Conservation (phyloP, 306 rosid species). For the Inga laurina region DNA sequence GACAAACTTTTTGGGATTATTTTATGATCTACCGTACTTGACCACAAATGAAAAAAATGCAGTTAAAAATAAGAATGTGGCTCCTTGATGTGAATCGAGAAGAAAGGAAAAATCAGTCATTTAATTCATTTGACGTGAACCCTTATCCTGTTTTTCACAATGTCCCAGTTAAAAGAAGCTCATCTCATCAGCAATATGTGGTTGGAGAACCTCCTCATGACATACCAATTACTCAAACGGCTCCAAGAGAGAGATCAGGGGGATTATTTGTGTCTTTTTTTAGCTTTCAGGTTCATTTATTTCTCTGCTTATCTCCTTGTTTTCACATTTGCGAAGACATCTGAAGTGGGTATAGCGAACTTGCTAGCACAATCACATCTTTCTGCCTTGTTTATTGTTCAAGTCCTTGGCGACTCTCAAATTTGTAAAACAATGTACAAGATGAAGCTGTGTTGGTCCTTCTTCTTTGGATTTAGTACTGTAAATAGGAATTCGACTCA, state of each 20-base stretch:
- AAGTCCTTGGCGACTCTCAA: background rate
- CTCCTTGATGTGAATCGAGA: no score
- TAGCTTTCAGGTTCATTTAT: slow-evolving; percentile 39
- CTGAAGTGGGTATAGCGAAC: background rate
- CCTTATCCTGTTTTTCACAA: background rate
- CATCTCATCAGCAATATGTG: slow-evolving; percentile 53
- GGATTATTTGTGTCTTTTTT: slow-evolving; percentile 37
- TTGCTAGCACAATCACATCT: background rate
- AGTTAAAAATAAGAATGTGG: no score
- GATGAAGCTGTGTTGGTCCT: background rate
- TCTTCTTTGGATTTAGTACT: background rate
- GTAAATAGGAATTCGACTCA: background rate
- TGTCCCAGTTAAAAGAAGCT: background rate
- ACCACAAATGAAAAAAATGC: no score
- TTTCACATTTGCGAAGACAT: slow-evolving; percentile 35
- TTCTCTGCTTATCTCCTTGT: slow-evolving; percentile 64
- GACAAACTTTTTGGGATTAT: no score
- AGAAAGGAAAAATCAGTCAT: no score
- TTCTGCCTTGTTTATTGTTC: background rate
- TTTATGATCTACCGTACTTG: no score
- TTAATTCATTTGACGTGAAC: no score
- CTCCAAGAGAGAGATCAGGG: slow-evolving; percentile 19
- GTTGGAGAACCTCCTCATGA: slow-evolving; percentile 52
- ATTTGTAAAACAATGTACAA: background rate
- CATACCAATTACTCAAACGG: slow-evolving; percentile 39